These are phyloP conservation scores for Choricystis sp. DNA, from an alignment of 139 green algal genomes.

Conservation along the genomic window DNA sequence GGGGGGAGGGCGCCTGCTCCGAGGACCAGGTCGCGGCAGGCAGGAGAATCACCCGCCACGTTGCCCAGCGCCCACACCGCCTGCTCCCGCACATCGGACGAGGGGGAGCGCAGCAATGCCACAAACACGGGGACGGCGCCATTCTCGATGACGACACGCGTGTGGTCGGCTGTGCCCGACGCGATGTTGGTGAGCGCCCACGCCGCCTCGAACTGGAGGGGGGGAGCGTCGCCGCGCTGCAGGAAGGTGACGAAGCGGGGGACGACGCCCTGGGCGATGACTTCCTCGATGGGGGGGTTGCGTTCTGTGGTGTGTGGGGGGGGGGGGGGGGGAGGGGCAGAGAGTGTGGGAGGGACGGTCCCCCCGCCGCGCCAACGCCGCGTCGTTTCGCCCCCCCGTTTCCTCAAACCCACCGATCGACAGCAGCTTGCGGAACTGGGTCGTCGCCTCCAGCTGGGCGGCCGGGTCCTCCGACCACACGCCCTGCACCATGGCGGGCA, in stretches of 20 bases:
- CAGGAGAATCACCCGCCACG: conserved; percentile 85
- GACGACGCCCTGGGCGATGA: conserved; percentile 90
- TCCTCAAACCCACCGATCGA: conserved; percentile 61
- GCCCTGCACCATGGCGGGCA: conserved; percentile 86
- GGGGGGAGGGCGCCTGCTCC: conserved; percentile 60
- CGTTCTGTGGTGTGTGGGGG: conserved; percentile 47
- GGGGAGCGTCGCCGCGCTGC: conserved; percentile 58
- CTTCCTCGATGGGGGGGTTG: conserved; percentile 96
- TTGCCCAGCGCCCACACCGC: conserved; percentile 99
- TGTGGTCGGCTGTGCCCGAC: conserved; percentile 91
- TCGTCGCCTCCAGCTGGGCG: conserved; percentile 88
- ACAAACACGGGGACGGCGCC: conserved; percentile 97
- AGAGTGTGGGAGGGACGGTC: too few species aligned
- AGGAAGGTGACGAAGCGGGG: conserved; percentile 95
- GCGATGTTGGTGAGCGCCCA: conserved; percentile 99
- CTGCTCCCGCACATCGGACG: conserved; percentile 93
- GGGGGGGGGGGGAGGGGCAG: background rate
- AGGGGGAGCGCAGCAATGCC: conserved; percentile 71
- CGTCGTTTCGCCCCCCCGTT: background rate
- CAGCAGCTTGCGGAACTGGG: conserved; percentile 94
- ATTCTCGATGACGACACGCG: conserved; percentile 90
- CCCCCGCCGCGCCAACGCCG: background rate
- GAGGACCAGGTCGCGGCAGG: conserved; percentile 92
- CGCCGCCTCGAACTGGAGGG: conserved; percentile 91
- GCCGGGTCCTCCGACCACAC: conserved; percentile 60